Percentiles rank a stretch among this genome's conserved stretches.
Conservation (phyloP, 192 early-diverging fungal species). For the Phycomyces blakesleeanus region DNA sequence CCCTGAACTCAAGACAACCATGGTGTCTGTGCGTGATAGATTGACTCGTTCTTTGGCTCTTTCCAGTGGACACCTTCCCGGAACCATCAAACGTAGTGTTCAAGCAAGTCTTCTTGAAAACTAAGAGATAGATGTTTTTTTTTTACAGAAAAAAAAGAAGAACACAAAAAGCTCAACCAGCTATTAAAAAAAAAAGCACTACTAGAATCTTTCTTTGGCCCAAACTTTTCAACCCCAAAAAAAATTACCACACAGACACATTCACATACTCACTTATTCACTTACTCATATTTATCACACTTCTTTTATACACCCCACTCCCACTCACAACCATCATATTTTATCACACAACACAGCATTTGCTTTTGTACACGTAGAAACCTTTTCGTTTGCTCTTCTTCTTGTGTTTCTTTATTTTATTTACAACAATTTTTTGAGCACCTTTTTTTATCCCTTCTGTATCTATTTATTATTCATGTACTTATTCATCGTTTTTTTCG, state of each 20-base stretch:
- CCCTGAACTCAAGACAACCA: slow-evolving; percentile 7
- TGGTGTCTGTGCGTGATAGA: too few species aligned
- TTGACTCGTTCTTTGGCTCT: neutral
- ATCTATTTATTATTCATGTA: too few species aligned
- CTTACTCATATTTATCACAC: too few species aligned
- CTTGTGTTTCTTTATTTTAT: too few species aligned
- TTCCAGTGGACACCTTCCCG: neutral
- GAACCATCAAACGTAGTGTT: slow-evolving; percentile 7
- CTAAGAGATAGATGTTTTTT: too few species aligned
- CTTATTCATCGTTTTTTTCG: too few species aligned
- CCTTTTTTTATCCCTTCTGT: too few species aligned
- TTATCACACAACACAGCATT: slow-evolving; percentile 4
- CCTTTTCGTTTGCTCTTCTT: too few species aligned
- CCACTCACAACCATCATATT: neutral
- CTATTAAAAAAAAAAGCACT: slow-evolving; percentile 2
- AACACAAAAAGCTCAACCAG: slow-evolving; percentile 6
- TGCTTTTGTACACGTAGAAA: too few species aligned
- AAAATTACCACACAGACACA: neutral
- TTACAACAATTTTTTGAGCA: too few species aligned
- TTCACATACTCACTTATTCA: too few species aligned
- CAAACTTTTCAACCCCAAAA: slow-evolving; percentile 8
- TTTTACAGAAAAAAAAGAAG: too few species aligned
- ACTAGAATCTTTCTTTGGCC: slow-evolving; percentile 13
- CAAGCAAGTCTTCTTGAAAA: slow-evolving; percentile 5
- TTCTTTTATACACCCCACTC: neutral